Conservation (phyloP, 2,329 filamentous ascomycete genomes). For the Botrytis pseudocinerea region DNA sequence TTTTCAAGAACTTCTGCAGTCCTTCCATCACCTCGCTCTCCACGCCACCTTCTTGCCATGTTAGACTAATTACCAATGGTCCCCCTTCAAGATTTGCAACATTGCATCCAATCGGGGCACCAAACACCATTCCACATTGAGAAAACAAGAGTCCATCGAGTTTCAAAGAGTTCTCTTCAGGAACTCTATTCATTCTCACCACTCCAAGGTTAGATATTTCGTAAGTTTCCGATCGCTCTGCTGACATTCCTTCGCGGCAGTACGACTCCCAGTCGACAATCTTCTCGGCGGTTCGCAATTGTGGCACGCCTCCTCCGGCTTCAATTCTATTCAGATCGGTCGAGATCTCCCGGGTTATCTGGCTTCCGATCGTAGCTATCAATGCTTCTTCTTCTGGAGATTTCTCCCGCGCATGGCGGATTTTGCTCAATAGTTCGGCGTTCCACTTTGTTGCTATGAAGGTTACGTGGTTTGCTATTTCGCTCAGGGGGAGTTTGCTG, state of each 20-base stretch:
- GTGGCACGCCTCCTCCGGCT: neutral
- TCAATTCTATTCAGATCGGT: slow-evolving; percentile 23
- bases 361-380: slow-evolving; percentile 21
- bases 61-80: slow-evolving; percentile 29
- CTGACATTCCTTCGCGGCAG: neutral
- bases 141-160: slow-evolving; percentile 31
- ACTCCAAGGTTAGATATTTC: slow-evolving; percentile 36
- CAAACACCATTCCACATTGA: slow-evolving; percentile 30
- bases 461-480: slow-evolving; percentile 34
- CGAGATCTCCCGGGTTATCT: slow-evolving; percentile 24
- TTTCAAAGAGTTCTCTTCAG: neutral
- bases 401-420: slow-evolving; percentile 17
- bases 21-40: slow-evolving; percentile 27
- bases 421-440: neutral
- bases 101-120: slow-evolving; percentile 29
- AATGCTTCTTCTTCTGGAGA: slow-evolving; percentile 22
- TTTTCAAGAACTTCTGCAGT: neutral
- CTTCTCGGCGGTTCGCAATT: neutral
- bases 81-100: slow-evolving; percentile 27
- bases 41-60: slow-evolving; percentile 33
- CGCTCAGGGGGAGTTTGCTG: slow-evolving; percentile 24
- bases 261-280: neutral
- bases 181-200: slow-evolving; percentile 20
- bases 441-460: slow-evolving; percentile 24
- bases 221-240: slow-evolving; percentile 17